A percentile compares a stretch with the other conserved stretches of the same genome.
These are phyloP conservation scores for Annulohypoxylon moriforme DNA, from an alignment of 495 filamentous ascomycete genomes.

Conservation along the genomic window DNA sequence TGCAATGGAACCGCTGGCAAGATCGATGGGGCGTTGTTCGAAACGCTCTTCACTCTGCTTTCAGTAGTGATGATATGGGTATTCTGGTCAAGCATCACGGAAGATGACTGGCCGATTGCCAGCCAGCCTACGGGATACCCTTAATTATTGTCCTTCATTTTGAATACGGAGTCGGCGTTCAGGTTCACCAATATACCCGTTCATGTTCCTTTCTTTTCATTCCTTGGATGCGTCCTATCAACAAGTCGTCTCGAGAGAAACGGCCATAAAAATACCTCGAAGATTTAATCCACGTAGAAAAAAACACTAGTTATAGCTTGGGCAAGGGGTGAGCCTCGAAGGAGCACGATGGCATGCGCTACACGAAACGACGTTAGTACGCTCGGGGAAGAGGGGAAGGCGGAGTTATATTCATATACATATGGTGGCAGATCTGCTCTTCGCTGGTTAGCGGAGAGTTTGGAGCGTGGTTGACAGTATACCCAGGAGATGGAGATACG, in stretches of 20 bases:
- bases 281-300: conserved; percentile 41
- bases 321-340: background rate
- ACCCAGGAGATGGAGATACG: conserved; percentile 44
- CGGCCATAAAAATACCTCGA: conserved; percentile 32
- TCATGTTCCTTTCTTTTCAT: conserved; percentile 49
- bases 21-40: conserved; percentile 93
- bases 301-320: conserved; percentile 14
- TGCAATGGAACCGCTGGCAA: conserved; percentile 83
- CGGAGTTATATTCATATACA: conserved; percentile 32
- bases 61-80: conserved; percentile 86
- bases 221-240: conserved; percentile 35
- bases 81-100: conserved; percentile 99
- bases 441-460: conserved; percentile 33
- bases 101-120: conserved; percentile 92
- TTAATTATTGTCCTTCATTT: conserved; percentile 44
- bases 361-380: conserved; percentile 37
- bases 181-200: conserved; percentile 49
- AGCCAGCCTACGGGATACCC: conserved; percentile 44
- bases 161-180: conserved; percentile 45
- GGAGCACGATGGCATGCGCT: conserved; percentile 36
- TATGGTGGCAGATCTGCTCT: conserved; percentile 27
- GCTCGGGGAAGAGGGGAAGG: conserved; percentile 4
- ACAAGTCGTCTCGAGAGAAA: conserved; percentile 20
- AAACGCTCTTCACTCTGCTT: conserved; percentile 90
- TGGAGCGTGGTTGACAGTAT: conserved; percentile 44